Evolutionary conservation across 371 early-diverging fungal species (phyloP).

Genomic region (Mortierella sp.): DNA sequence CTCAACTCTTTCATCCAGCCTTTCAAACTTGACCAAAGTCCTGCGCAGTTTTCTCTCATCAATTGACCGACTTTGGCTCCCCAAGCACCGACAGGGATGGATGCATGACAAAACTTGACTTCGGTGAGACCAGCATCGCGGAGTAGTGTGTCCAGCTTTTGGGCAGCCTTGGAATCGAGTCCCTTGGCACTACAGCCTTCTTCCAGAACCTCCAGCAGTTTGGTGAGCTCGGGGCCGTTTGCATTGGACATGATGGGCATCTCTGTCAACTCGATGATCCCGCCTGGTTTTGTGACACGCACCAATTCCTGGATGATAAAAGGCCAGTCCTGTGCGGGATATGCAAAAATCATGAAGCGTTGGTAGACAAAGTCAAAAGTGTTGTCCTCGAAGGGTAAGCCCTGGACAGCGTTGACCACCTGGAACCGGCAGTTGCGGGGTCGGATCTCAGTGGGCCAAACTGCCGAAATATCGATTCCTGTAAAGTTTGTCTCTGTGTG

Average conservation of each 20-base stretch:
- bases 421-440: conserved; percentile 54
- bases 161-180: conserved; percentile 62
- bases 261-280: conserved; percentile 66
- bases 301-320: conserved; percentile 59
- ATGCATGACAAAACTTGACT: conserved; percentile 36
- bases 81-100: conserved; percentile 51
- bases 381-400: conserved; percentile 66
- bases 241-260: conserved; percentile 28
- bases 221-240: conserved; percentile 45
- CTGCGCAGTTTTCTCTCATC: conserved; percentile 48
- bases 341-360: conserved; percentile 63
- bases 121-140: conserved; percentile 50
- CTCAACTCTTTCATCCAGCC: conserved; percentile 46
- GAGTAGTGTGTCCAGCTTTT: conserved; percentile 53
- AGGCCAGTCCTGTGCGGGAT: conserved; percentile 63
- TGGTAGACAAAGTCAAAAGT: conserved; percentile 70
- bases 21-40: conserved; percentile 42
- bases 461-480: conserved; percentile 65
- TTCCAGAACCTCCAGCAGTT: conserved; percentile 33
- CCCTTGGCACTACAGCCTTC: conserved; percentile 42
- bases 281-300: conserved; percentile 67
- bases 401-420: conserved; percentile 58
- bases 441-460: conserved; percentile 61
- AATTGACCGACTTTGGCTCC: conserved; percentile 51
- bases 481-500: conserved; percentile 63